Percentiles rank a stretch among this genome's conserved stretches.
These are phyloP conservation scores for Capsicum chinense DNA, from an alignment of 257 asterid genomes.

Conservation along the genomic window DNA sequence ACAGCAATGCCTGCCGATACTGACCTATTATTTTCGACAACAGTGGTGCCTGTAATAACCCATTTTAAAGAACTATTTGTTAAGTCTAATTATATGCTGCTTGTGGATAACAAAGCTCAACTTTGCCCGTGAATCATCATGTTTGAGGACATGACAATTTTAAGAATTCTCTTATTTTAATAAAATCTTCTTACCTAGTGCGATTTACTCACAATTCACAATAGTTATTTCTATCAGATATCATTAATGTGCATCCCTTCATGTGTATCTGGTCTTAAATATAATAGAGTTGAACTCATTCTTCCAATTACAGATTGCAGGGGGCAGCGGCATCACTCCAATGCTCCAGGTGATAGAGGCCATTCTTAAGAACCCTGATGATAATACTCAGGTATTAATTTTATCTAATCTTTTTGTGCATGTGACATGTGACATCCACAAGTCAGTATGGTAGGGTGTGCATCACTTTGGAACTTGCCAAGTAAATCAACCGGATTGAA, in stretches of 20 bases:
- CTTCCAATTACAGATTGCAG: slow-evolving; percentile 71
- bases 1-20: not conserved
- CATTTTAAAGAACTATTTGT: slow-evolving; percentile 13
- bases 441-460: slow-evolving; percentile 6
- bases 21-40: not conserved
- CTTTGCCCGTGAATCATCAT: slow-evolving; percentile 17
- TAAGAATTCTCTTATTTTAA: not conserved
- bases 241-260: slow-evolving; percentile 13
- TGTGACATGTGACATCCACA: slow-evolving; percentile 23
- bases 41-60: slow-evolving; percentile 3
- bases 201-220: not conserved
- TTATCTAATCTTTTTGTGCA: slow-evolving; percentile 14
- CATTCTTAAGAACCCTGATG: slow-evolving; percentile 89
- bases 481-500: not conserved
- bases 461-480: slow-evolving; percentile 5
- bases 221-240: slow-evolving; percentile 19
- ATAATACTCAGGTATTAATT: slow-evolving; percentile 70
- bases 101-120: not conserved
- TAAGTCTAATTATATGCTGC: slow-evolving; percentile 18
- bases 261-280: not conserved
- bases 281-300: slow-evolving; percentile 20
- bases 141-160: not conserved
- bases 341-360: slow-evolving; percentile 97
- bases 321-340: slow-evolving; percentile 95
- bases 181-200: not conserved